Evolutionary conservation across 495 filamentous ascomycete genomes (phyloP), one percentile per base, ranked within the genome.

Genomic region (Xylaria sp.): DNA sequence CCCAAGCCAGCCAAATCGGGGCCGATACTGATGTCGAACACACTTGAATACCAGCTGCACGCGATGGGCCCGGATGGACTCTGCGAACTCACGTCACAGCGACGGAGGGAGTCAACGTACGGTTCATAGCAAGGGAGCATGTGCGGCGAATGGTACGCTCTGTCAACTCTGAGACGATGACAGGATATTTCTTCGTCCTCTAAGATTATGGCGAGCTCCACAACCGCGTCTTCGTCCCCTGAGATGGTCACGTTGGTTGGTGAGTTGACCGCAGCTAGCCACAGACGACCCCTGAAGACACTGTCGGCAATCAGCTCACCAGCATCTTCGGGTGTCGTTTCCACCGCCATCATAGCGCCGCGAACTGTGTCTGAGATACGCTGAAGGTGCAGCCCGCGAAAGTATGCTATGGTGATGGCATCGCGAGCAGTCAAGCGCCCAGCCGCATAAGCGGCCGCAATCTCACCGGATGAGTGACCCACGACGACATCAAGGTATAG

Each of bases 401-500:
- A 83, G 68, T 87, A 89, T 0, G 88, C 83, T 67, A 87, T 75
- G 0, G 63, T 52, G 11, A 88, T 82, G 2, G 86, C 87, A 29
- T 84, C 80, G 0, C n/a, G 7, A 5, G 72, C 65, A 9, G 67
- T 72, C 2, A 87, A 46, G 21, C 70, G 75, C 9, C 83, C 82
- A 7, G 80, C 76, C 9, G 80, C 80, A 46, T 83, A 84, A 0
- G 83, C 82, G 0, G 82, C 83, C 0, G 64, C 83, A 70, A 90
- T 89, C 73, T 90, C 88, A 15, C 85, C 86, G 44, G 82, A 86
- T 5, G 86, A 88, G 70, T 90, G 88, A 31, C 88, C 88, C 4
- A 88, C 79, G 0, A 89, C 85, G 21, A 82, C 80, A 5, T 73
- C 61, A 5, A 84, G 81, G 5, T 29, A 40, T 21, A 90, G 75